Evolutionary conservation across 345 rosid species (phyloP), one percentile per base, ranked within the genome.

Genomic region (Hevea brasiliensis): DNA sequence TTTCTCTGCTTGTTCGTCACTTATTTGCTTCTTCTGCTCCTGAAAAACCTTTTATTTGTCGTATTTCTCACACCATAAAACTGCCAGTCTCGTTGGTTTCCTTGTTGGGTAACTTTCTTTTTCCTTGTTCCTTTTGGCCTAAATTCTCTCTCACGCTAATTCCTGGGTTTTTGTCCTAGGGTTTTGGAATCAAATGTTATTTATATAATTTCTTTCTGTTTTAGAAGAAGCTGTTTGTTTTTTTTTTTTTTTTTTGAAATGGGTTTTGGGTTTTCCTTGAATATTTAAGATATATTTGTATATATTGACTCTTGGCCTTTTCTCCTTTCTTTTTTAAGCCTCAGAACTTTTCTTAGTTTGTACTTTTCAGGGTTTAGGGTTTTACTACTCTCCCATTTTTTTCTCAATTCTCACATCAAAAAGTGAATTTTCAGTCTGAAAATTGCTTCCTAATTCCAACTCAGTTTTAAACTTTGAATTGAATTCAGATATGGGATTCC

Each of bases 281-380:
- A n/a, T n/a, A n/a, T n/a, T n/a, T n/a, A n/a, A n/a, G n/a, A n/a
- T n/a, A n/a, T n/a, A n/a, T n/a, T n/a, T n/a, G n/a, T n/a, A n/a
- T n/a, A n/a, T n/a, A n/a, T n/a, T n/a, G 55, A 61, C 60, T 80
- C 80, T 90, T 84, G 84, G 83, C 81, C 35, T 74, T 81, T 81
- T 76, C 76, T 60, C 3, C 24, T 12, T 12, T 56, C 26, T 74
- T 24, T 44, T 18, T 37, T 50, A 21, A 51, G 70, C 61, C 72
- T 55, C 66, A 24, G 44, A 61, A 54, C 55, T 29, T 45, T 67
- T 65, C 35, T 44, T 45, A 37, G 55, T 24, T 57, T 53, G 64
- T 60, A 35, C 68, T 75, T 75, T 57, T 37, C 24, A 44, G 84
- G 90, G 87, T 87, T 90, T 82, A 84, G 85, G 88, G 89, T 82